Evolutionary conservation across 371 early-diverging fungal species (phyloP).

Genomic region (Rhizopus delemar): DNA sequence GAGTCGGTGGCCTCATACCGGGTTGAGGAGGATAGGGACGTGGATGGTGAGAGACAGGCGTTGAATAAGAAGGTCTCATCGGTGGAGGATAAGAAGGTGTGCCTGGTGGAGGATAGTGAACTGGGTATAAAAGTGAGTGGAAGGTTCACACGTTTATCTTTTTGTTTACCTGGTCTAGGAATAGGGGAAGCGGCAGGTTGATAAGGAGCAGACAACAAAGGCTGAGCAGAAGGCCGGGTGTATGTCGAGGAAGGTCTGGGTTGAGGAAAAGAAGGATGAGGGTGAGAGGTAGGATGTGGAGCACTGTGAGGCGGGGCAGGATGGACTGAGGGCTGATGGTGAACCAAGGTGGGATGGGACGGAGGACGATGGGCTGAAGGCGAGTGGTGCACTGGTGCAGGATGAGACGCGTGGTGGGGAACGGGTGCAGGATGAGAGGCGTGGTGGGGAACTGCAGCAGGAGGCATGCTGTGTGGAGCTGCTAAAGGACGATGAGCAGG

Average conservation of each 20-base stretch:
- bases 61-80: too few relatives aligned
- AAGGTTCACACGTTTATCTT: not conserved
- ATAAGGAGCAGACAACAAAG: constrained; percentile 24
- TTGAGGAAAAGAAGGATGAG: constrained; percentile 12
- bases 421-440: not conserved
- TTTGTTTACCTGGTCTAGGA: constrained; percentile 6
- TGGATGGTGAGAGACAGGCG: too few relatives aligned
- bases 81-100: too few relatives aligned
- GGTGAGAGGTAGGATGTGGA: constrained; percentile 1
- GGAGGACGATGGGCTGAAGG: constrained; percentile 6
- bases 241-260: constrained; percentile 17
- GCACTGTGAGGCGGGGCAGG: not conserved
- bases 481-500: constrained; percentile 1
- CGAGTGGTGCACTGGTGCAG: constrained; percentile 4
- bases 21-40: too few relatives aligned
- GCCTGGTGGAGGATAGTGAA: too few relatives aligned
- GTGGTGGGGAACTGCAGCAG: not conserved
- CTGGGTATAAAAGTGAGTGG: not conserved
- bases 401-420: constrained; percentile 4
- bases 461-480: constrained; percentile 1
- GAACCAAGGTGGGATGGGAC: constrained; percentile 3
- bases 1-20: too few relatives aligned
- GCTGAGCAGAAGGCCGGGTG: constrained; percentile 18
- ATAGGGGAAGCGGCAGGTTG: constrained; percentile 18
- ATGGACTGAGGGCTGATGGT: constrained; percentile 1